These are phyloP conservation scores for Lepraria neglecta DNA, from an alignment of 495 filamentous ascomycete genomes.

Conservation along the genomic window DNA sequence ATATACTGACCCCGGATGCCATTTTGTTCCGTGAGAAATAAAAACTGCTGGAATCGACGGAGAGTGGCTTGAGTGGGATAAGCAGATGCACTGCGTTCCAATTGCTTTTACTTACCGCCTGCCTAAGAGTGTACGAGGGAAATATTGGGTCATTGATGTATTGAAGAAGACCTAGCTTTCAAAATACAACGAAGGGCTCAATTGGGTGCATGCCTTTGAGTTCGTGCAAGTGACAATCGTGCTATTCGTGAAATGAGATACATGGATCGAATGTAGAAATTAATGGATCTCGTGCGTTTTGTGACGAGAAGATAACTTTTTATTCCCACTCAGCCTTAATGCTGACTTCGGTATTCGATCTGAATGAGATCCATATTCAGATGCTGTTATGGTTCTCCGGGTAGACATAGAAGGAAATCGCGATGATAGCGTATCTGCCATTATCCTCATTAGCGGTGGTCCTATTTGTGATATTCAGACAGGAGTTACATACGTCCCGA, in stretches of 20 bases:
- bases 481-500: slow-evolving; percentile 62
- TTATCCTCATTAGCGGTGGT: background rate
- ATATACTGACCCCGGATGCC: slow-evolving; percentile 38
- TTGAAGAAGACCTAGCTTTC: background rate
- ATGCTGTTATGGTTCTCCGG: background rate
- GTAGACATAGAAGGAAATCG: slow-evolving; percentile 5
- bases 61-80: slow-evolving; percentile 42
- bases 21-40: slow-evolving; percentile 34
- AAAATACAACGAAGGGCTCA: no score
- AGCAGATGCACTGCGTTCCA: slow-evolving; percentile 44
- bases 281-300: no score
- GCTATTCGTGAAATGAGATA: no score
- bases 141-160: background rate
- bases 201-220: no score
- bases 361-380: background rate
- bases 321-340: no score
- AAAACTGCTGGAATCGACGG: slow-evolving; percentile 30
- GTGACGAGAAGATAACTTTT: no score
- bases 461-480: no score
- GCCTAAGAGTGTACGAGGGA: background rate
- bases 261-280: no score
- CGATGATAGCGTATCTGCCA: slow-evolving; percentile 4
- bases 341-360: no score
- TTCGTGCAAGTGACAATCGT: no score
- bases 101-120: slow-evolving; percentile 21